These are phyloP conservation scores for Schizosaccharomyces cryophilus DNA, from an alignment of 805 yeast genomes.

Conservation along the genomic window DNA sequence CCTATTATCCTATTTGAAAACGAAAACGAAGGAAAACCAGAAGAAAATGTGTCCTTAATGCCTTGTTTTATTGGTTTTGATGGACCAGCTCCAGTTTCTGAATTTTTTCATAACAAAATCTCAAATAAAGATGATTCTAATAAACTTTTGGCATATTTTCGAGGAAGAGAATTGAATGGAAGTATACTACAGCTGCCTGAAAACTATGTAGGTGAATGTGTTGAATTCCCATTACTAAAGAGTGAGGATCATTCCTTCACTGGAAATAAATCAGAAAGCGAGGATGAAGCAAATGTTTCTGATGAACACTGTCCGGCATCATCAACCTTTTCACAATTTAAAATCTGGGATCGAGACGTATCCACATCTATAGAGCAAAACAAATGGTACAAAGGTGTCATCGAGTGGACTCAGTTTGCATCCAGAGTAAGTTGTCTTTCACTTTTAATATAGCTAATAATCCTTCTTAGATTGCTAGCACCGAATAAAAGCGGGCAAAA, in stretches of 20 bases:
- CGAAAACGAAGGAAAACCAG: not conserved
- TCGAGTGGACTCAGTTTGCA: not conserved
- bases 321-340: not conserved
- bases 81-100: slow-evolving; percentile 26
- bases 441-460: not conserved
- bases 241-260: not conserved
- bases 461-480: not conserved
- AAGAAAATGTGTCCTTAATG: not conserved
- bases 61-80: slow-evolving; percentile 1
- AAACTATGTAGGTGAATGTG: slow-evolving; percentile 9
- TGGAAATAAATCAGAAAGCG: not conserved
- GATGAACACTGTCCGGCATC: too few relatives aligned
- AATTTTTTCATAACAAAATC: slow-evolving; percentile 3
- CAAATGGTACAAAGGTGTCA: not conserved
- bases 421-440: not conserved
- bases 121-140: not conserved
- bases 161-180: slow-evolving; percentile 1
- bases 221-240: not conserved
- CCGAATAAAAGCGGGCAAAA: too few relatives aligned
- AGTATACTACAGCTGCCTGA: slow-evolving; percentile 1
- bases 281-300: not conserved
- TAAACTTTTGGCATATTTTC: not conserved
- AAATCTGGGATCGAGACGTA: not conserved
- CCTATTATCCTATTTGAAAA: not conserved
- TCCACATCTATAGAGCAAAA: not conserved